Conservation (phyloP, 2,329 filamentous ascomycete species). For the Ceratocystis cubensis region DNA sequence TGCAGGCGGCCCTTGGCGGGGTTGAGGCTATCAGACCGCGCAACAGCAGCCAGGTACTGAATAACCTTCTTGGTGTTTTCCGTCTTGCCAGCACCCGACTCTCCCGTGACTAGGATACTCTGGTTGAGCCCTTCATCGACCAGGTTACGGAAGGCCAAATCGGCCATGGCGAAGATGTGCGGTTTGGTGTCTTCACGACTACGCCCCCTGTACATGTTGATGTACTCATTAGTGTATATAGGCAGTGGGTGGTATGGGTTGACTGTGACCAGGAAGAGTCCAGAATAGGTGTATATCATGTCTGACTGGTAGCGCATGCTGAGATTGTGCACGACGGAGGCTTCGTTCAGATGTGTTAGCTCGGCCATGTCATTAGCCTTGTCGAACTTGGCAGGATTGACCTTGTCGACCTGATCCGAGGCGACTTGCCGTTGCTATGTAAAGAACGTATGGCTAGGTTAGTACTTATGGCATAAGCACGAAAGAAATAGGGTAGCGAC, state of each 20-base stretch:
- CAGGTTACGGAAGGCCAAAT: slow-evolving; percentile 88
- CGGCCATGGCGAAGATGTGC: slow-evolving; percentile 95
- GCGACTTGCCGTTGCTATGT: slow-evolving; percentile 72
- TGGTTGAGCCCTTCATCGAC: slow-evolving; percentile 94
- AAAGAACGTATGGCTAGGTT: slow-evolving; percentile 10
- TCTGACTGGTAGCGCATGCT: slow-evolving; percentile 91
- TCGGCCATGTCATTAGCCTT: slow-evolving; percentile 99
- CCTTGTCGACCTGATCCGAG: slow-evolving; percentile 83
- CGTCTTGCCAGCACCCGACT: slow-evolving; percentile 95
- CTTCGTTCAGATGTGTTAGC: slow-evolving; percentile 92
- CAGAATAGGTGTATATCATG: slow-evolving; percentile 96
- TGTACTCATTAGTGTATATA: slow-evolving; percentile 92
- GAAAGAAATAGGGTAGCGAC: too few relatives aligned
- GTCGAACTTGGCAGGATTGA: slow-evolving; percentile 98
- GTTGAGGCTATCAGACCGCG: slow-evolving; percentile 65
- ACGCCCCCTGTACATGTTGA: slow-evolving; percentile 94
- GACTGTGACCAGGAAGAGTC: slow-evolving; percentile 88
- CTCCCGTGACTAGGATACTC: slow-evolving; percentile 93
- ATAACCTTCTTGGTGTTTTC: slow-evolving; percentile 99
- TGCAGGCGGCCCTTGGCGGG: slow-evolving; percentile 47
- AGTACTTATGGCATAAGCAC: background rate
- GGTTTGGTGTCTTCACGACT: slow-evolving; percentile 88
- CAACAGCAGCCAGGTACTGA: slow-evolving; percentile 91
- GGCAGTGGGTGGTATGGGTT: slow-evolving; percentile 92
- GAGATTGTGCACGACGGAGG: slow-evolving; percentile 93